A percentile compares a stretch with the other conserved stretches of the same genome.
These are phyloP conservation scores for Cucumis hystrix DNA, from an alignment of 306 rosid species.

Conservation along the genomic window DNA sequence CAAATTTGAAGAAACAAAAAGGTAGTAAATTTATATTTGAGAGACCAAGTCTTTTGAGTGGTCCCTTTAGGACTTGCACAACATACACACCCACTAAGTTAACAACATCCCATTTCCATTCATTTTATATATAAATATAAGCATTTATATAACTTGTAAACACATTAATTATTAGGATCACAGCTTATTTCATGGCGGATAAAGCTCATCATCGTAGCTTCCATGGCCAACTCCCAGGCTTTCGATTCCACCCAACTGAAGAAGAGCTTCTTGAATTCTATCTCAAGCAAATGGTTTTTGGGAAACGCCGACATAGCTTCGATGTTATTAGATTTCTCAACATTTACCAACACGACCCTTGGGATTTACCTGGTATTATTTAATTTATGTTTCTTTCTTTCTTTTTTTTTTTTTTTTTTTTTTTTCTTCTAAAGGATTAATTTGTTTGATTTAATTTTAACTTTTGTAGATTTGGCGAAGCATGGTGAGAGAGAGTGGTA, in stretches of 20 bases:
- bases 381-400: too few species aligned
- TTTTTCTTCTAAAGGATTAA: background rate
- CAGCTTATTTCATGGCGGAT: background rate
- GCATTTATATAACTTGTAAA: too few species aligned
- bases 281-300: slow-evolving; percentile 51
- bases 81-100: too few species aligned
- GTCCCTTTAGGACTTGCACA: too few species aligned
- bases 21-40: too few species aligned
- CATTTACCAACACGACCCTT: slow-evolving; percentile 73
- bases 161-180: too few species aligned
- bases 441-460: too few species aligned
- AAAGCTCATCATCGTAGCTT: background rate
- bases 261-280: slow-evolving; percentile 87
- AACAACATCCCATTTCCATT: too few species aligned
- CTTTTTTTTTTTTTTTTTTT: background rate
- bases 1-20: too few species aligned
- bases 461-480: slow-evolving; percentile 38
- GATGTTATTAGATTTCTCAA: slow-evolving; percentile 69
- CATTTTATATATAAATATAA: too few species aligned
- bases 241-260: slow-evolving; percentile 84
- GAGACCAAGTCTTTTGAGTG: too few species aligned
- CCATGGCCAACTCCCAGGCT: slow-evolving; percentile 49
- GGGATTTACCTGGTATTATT: slow-evolving; percentile 62
- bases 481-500: slow-evolving; percentile 97
- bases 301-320: slow-evolving; percentile 34